A percentile compares a stretch with the other conserved stretches of the same genome.
phyloP scores from a whole-genome alignment of 805 yeast genomes.

The Phaffomyces thermotolerans region DNA sequence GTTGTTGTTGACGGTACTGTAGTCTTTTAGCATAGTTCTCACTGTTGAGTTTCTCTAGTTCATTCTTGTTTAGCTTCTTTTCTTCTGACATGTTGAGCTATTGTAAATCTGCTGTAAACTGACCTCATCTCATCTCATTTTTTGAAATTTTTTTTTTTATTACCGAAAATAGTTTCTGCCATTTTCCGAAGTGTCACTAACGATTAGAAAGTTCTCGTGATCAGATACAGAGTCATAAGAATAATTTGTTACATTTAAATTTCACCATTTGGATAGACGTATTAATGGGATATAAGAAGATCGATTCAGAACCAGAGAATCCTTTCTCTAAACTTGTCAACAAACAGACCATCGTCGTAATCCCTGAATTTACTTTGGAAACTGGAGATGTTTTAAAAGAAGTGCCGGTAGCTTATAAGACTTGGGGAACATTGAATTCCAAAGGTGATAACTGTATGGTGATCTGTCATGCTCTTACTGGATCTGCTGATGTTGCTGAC shows the following conservation, averaged over 20 bases:
- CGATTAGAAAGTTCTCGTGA: no score
- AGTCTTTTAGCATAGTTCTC: slow-evolving; percentile 27
- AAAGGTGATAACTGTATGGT: slow-evolving; percentile 70
- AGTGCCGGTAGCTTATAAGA: slow-evolving; percentile 91
- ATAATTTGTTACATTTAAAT: background rate
- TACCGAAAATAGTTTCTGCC: background rate
- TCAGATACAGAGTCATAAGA: background rate
- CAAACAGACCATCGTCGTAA: slow-evolving; percentile 69
- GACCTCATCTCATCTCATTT: no score
- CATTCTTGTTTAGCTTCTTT: slow-evolving; percentile 12
- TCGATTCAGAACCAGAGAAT: slow-evolving; percentile 43
- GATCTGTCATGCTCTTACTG: slow-evolving; percentile 95
- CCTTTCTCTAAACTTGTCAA: slow-evolving; percentile 64
- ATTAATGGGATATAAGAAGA: background rate
- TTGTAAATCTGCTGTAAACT: no score
- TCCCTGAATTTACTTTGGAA: slow-evolving; percentile 71
- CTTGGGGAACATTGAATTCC: slow-evolving; percentile 84
- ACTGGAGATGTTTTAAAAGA: slow-evolving; percentile 66
- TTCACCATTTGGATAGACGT: background rate
- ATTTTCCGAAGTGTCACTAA: background rate
- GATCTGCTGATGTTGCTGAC: slow-evolving; percentile 89
- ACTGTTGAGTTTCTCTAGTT: slow-evolving; percentile 16
- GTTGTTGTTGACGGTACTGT: slow-evolving; percentile 39
- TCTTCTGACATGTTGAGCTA: no score
- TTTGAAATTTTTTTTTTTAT: background rate